A percentile compares a stretch with the other conserved stretches of the same genome.
phyloP scores from a whole-genome alignment of 2,329 filamentous ascomycete genomes.

The Dendrostoma leiphaemia region DNA sequence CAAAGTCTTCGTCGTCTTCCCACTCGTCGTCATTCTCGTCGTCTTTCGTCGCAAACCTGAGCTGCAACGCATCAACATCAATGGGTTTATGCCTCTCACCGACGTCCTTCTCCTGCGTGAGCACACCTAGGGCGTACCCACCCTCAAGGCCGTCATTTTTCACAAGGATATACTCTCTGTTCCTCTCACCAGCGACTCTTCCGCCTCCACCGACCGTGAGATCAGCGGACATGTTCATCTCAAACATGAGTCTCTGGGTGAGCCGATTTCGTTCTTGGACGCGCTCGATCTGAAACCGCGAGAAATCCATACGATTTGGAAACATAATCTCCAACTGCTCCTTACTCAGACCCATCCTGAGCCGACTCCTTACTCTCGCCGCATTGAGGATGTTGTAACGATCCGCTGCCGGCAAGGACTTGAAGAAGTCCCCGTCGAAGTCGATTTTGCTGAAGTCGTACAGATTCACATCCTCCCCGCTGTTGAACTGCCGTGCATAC shows the following conservation, averaged over 20 bases:
- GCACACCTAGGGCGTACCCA: slow-evolving; percentile 93
- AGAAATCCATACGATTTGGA: slow-evolving; percentile 95
- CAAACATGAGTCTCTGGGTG: slow-evolving; percentile 90
- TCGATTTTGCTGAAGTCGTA: slow-evolving; percentile 99
- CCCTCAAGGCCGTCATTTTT: slow-evolving; percentile 95
- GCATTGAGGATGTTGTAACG: slow-evolving; percentile 98
- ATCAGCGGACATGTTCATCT: slow-evolving; percentile 86
- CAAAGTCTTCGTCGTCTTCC: slow-evolving; percentile 78
- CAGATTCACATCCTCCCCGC: slow-evolving; percentile 83
- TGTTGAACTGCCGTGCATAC: slow-evolving; percentile 89
- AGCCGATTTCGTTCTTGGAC: slow-evolving; percentile 91
- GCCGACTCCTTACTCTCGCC: slow-evolving; percentile 78
- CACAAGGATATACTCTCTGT: slow-evolving; percentile 91
- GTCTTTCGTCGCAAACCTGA: slow-evolving; percentile 55
- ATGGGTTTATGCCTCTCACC: slow-evolving; percentile 85
- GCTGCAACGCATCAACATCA: slow-evolving; percentile 72
- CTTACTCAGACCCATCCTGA: slow-evolving; percentile 95
- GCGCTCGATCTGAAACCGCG: slow-evolving; percentile 91
- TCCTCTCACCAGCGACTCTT: slow-evolving; percentile 79
- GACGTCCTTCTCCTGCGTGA: slow-evolving; percentile 77
- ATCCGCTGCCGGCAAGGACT: slow-evolving; percentile 83
- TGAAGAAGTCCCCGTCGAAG: slow-evolving; percentile 93
- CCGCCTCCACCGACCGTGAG: slow-evolving; percentile 63
- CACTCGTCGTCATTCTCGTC: slow-evolving; percentile 60
- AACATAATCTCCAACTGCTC: slow-evolving; percentile 97